These are phyloP conservation scores for Tolypocladium amazonense DNA, from an alignment of 2,329 filamentous ascomycete genomes.

Conservation along the genomic window DNA sequence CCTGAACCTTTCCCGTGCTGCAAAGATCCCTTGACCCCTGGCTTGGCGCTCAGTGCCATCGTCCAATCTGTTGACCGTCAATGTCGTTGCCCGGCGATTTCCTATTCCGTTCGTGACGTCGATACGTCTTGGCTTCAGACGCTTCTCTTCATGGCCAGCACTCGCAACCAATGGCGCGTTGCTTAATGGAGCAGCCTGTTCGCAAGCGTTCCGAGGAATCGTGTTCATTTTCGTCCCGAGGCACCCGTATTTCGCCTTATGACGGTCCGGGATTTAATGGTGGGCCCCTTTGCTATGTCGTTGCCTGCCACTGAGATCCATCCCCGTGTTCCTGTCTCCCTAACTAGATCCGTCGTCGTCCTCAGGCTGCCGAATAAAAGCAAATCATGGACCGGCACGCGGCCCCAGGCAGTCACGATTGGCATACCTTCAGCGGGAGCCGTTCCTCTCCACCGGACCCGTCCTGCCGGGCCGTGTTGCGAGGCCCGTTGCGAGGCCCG, in stretches of 20 bases:
- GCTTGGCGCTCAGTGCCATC: not conserved
- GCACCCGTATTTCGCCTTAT: constrained; percentile 14
- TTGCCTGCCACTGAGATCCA: not conserved
- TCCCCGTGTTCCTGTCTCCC: not conserved
- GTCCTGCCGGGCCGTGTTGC: not conserved
- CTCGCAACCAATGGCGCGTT: constrained; percentile 10
- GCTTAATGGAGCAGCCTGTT: constrained; percentile 18
- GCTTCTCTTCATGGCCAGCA: not conserved
- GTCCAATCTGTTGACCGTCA: not conserved
- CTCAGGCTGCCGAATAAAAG: not conserved
- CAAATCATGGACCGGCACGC: too few species aligned
- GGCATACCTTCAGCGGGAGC: not conserved
- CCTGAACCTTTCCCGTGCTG: not conserved
- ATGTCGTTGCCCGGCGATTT: not conserved
- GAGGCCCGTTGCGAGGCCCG: not conserved
- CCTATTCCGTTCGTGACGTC: constrained; percentile 1
- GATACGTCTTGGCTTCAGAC: not conserved
- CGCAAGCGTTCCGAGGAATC: not conserved
- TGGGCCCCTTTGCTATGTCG: not conserved
- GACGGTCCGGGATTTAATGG: not conserved
- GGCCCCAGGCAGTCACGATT: not conserved
- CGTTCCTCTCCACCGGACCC: not conserved
- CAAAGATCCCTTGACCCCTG: not conserved
- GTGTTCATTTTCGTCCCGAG: constrained; percentile 10
- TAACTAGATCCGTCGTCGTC: not conserved